phyloP scores from a whole-genome alignment of 1,284 basidiomycete species.

The Cryptococcus sp. region DNA sequence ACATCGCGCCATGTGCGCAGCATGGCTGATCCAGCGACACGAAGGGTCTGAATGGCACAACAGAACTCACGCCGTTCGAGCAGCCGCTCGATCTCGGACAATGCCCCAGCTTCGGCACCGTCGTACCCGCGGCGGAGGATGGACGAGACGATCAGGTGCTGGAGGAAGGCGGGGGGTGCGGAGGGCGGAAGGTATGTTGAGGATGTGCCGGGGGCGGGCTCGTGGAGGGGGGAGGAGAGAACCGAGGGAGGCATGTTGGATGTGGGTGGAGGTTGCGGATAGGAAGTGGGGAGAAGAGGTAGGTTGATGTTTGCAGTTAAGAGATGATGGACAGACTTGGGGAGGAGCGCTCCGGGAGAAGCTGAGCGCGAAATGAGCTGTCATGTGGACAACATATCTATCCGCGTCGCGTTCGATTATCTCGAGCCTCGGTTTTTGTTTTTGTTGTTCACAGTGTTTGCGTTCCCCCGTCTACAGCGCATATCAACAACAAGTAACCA shows the following conservation, averaged over 20 bases:
- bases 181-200: slow-evolving; percentile 21
- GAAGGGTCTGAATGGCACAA: neutral
- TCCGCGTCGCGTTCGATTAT: neutral
- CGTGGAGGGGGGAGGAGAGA: slow-evolving; percentile 2
- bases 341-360: too few relatives aligned
- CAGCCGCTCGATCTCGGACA: slow-evolving; percentile 41
- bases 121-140: slow-evolving; percentile 36
- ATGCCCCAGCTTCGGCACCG: slow-evolving; percentile 41
- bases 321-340: too few relatives aligned
- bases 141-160: slow-evolving; percentile 27
- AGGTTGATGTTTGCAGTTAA: neutral
- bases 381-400: neutral
- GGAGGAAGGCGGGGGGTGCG: slow-evolving; percentile 26
- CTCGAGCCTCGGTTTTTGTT: too few relatives aligned
- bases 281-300: neutral
- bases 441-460: too few relatives aligned
- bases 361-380: too few relatives aligned
- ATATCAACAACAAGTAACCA: too few relatives aligned
- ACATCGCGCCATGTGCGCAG: too few relatives aligned
- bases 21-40: too few relatives aligned
- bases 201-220: neutral
- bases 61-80: slow-evolving; percentile 38
- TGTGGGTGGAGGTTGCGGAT: neutral
- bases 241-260: neutral
- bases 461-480: too few relatives aligned